Percentiles rank a stretch among this genome's conserved stretches.
Conservation (phyloP, 345 rosid species). For the Balakata baccata region DNA sequence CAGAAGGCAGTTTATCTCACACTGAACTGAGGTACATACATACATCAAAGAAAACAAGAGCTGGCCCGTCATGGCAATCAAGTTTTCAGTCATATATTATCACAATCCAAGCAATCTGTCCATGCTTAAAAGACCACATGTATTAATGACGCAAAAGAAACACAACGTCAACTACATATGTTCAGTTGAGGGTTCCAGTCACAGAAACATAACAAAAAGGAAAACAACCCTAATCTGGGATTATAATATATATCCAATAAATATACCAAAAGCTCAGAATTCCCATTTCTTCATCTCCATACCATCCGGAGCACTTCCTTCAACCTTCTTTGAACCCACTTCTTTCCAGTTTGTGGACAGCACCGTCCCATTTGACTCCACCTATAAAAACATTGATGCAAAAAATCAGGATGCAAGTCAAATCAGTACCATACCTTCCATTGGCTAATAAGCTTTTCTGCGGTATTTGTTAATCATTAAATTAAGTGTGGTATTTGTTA, state of each 20-base stretch:
- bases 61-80: not conserved
- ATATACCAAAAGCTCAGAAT: conserved; percentile 19
- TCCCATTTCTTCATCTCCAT: conserved; percentile 87
- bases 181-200: not conserved
- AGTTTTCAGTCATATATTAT: not conserved
- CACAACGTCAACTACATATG: not conserved
- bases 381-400: conserved; percentile 32
- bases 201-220: not conserved
- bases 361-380: conserved; percentile 80
- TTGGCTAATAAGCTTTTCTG: not conserved
- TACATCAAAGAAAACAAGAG: not conserved
- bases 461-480: not conserved
- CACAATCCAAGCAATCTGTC: not conserved
- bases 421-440: no score
- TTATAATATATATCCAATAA: not conserved
- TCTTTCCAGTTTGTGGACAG: conserved; percentile 85
- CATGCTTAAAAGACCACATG: not conserved
- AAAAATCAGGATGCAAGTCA: not conserved
- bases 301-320: conserved; percentile 72
- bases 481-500: not conserved
- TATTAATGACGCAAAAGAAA: not conserved
- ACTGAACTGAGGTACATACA: not conserved
- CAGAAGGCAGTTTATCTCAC: not conserved
- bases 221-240: not conserved
- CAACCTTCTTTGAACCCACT: conserved; percentile 74